Evolutionary conservation across 78 protist species (phyloP), one percentile per base, ranked within the genome.

Genomic region (Dictyostelium discoideum): DNA sequence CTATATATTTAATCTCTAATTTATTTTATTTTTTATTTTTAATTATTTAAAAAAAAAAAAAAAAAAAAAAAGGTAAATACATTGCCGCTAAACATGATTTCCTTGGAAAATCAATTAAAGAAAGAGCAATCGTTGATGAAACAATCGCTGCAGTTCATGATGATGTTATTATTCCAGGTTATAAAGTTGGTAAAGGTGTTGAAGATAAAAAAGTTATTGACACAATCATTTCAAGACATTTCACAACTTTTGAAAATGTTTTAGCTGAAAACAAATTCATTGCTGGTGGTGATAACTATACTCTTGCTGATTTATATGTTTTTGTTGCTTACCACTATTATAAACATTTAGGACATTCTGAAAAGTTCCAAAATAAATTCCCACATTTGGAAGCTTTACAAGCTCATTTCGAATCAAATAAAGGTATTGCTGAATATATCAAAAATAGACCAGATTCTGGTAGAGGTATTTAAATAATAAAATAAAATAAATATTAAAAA

Each of bases 111-210:
- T 29, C 65, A 29, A 16, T 78, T 0, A 78, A 78, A 78, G 84
- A 78, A 29, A 78, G 48, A 40, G 84, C 84, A 29, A 20, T 78
- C 1, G 39, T 78, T n/a, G 84, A 78, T 78, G 84, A 78, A 78
- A 42, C 84, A 6, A 42, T 78, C 0, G 5, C 50, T 44, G 84
- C 84, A 1, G 26, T 40, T 42, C 84, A 29, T n/a, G 29, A 24
- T 78, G 84, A 78, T 44, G 32, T 78, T 5, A 32, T 78, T 22
- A 14, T 78, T 0, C 84, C 37, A 78, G 84, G 60, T 16, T 78
- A 78, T 42, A 78, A 78, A 78, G 84, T 78, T 32, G 37, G 32
- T n/a, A 78, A 78, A 78, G 84, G 84, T n/a, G 84, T 44, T 78
- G 84, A 78, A n/a, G 84, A 78, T 78, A 24, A 16, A 20, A 40